A percentile compares a stretch with the other conserved stretches of the same genome.
Evolutionary conservation across 139 green algal species (phyloP).

Genomic region (Monoraphidium neglectum): DNA sequence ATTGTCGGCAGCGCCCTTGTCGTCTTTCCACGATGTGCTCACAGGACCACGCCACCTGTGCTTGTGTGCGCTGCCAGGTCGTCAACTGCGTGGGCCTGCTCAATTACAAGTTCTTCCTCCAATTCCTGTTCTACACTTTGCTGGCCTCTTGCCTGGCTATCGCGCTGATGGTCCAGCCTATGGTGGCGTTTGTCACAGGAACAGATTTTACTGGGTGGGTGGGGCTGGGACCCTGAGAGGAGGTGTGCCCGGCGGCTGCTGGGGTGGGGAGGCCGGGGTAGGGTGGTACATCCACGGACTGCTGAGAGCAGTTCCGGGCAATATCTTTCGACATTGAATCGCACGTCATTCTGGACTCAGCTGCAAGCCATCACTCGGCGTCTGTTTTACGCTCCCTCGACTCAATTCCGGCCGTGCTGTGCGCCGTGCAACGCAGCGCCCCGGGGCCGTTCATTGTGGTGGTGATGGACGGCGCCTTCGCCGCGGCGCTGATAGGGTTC

Average conservation of each 20-base stretch:
- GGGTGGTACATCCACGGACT: not conserved
- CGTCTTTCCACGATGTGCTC: no score
- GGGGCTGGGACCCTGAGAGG: not conserved
- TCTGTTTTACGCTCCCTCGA: not conserved
- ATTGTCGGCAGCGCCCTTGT: no score
- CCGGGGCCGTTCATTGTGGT: conserved; percentile 57
- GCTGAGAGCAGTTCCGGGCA: not conserved
- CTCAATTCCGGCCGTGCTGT: not conserved
- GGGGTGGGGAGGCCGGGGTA: not conserved
- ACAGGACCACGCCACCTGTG: no score
- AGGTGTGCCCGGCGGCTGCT: not conserved
- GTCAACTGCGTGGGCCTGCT: conserved; percentile 91
- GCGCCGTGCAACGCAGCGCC: conserved; percentile 42
- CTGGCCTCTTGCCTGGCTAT: conserved; percentile 46
- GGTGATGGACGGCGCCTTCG: conserved; percentile 59
- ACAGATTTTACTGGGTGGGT: not conserved
- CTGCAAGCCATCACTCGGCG: not conserved
- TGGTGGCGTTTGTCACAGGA: conserved; percentile 62
- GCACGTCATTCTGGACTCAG: not conserved
- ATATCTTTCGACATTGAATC: not conserved
- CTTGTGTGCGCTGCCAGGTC: conserved; percentile 46
- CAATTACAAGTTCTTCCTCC: conserved; percentile 97
- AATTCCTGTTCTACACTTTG: conserved; percentile 86
- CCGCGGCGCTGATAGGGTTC: conserved; percentile 71
- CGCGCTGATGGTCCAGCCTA: conserved; percentile 41